Base-by-base conservation (phyloP, 1,284 basidiomycete species). In the Meira miltonrushii region DNA sequence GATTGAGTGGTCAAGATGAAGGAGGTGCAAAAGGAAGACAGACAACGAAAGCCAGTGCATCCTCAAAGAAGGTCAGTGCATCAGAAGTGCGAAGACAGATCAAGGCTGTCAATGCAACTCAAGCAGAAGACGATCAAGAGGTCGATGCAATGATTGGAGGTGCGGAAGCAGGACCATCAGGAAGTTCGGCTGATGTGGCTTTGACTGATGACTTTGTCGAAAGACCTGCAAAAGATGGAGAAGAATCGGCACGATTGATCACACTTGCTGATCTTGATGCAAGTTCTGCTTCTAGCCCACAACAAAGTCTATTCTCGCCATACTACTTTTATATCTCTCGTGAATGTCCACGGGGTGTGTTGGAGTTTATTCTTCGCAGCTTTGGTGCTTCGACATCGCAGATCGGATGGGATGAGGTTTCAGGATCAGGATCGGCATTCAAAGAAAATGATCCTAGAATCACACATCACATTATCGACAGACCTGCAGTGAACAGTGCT, bases 321-420 rank as follows among this genome's bases (percentile, higher is more conserved):
- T 97, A 88, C 81, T 89, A 87, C 1, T 93, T 99, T 81, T 98
- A 88, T 83, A 83, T 99, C 53, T 97, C 95, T 11, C 86, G 95
- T 65, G 94, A 97, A 81, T 90, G 88, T 1, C 90, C 94, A 2
- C 85, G 93, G 6, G 83, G 89, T 21, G 88, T 96, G 62, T 91
- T 97, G 81, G 95, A 98, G 79, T 97, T 98, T 79, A 82, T 96
- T 66, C 84, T 97, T 54, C 88, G 92, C 38, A 88, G 90, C 7
- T 92, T 92, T 79, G 94, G 94, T 57, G 79, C 79, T 17, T 69
- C 74, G 43, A 90, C 72, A 23, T 58, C 90, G 38, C 85, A 86
- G 54, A 85, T 93, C 60, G 92, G 92, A 38, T 95, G 92, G 92
- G 80, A 81, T 64, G 84, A 88, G n/a, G 79, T 85, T 50, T 86